phyloP scores from a whole-genome alignment of 257 asterid species.

The Leonotis leonurus region DNA sequence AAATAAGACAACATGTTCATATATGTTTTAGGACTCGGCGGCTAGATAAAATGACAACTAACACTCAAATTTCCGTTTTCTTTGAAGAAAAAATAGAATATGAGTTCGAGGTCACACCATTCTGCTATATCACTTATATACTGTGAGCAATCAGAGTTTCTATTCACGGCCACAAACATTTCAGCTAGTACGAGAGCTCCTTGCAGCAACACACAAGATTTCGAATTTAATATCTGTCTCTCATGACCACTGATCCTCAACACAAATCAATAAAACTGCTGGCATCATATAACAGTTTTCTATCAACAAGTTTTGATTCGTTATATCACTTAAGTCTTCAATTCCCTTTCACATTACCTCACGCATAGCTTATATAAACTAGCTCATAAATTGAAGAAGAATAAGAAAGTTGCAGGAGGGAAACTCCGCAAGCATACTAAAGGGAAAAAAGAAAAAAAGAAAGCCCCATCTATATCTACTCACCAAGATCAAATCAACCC shows the following conservation, averaged over 20 bases:
- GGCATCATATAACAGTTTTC: background rate
- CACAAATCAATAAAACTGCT: background rate
- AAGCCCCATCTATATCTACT: background rate
- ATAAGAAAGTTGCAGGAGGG: background rate
- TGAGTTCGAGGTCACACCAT: background rate
- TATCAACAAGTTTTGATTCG: background rate
- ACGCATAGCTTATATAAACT: background rate
- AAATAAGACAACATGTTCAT: background rate
- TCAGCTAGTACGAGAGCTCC: background rate
- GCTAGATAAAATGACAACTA: background rate
- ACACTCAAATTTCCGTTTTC: background rate
- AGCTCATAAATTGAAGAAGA: conserved; percentile 2
- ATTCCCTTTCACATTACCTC: background rate
- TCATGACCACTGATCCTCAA: background rate
- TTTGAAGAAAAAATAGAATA: background rate
- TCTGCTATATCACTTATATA: background rate
- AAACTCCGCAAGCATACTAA: background rate
- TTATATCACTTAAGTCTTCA: background rate
- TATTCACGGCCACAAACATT: background rate
- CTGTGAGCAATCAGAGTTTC: background rate
- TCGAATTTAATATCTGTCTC: background rate
- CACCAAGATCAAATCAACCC: background rate
- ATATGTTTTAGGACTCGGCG: background rate
- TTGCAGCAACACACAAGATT: background rate
- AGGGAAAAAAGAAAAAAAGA: background rate